Base-by-base conservation (phyloP, 306 rosid genomes). In the Vicia sativa region DNA sequence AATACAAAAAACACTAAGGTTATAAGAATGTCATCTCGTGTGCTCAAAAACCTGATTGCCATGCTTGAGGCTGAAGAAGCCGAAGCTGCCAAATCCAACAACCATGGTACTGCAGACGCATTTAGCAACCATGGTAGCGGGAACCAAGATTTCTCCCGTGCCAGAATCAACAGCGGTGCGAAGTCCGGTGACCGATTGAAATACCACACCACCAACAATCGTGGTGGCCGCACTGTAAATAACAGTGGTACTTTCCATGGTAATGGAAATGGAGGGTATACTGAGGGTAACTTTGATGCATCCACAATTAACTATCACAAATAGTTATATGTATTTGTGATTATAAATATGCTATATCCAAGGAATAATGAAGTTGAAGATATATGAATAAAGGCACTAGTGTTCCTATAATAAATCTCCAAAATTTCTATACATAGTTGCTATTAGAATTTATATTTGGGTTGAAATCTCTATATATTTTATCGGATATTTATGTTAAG, bases 141-240 rank as follows among this genome's bases (percentile, higher is more conserved):
- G 6, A 1, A 9, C 4, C 58, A 53, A 11, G 9, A 54, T 43
- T 64, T 52, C 58, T 18, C 46, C 21, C 1, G 18, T 3, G 37
- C 71, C 0, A 73, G 11, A 42, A 53, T 53, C 64, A 42, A 64
- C 50, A 31, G 21, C 16, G 78, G 71, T 2, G 65, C 60, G 13
- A 4, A 25, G 3, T 7, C 73, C 0, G 69, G 68, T 9, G 37
- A 67, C 37, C 67, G 52, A 3, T 55, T 57, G 42, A n/a, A 18
- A 6, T 1, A 35, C 8, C 21, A 7, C 55, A 37, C 7, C 21
- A 1, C 11, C 12, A 46, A 75, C 15, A 34, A 59, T 10, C 9
- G 37, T 6, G 15, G 3, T 15, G 52, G 19, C 3, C 39, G 31
- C 9, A 11, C 11, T 1, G 2, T 62, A 18, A 41, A 68, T 14